Evolutionary conservation across 257 asterid species (phyloP), one percentile per base, ranked within the genome.

Genomic region (Buddleja alternifolia): DNA sequence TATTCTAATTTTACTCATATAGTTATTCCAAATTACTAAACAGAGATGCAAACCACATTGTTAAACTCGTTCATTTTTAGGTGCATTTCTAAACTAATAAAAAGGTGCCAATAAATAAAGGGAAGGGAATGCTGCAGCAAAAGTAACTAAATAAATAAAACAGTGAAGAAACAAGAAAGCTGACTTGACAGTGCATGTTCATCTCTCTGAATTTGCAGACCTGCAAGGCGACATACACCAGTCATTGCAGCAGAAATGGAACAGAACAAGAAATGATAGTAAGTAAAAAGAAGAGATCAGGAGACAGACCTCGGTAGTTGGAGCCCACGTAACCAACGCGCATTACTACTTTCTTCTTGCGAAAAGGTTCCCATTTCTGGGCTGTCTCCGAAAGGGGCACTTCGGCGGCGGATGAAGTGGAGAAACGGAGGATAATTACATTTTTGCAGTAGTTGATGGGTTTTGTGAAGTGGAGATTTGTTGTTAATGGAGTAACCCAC

Each of bases 301-400:
- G n/a, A n/a, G n/a, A 12, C 42, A 11, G 9, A 89, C 99, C 97
- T 85, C 94, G 84, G 78, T 88, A 90, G 68, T 83, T 82, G 56
- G 99, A 85, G 29, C 99, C 99, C 10, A 90, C 91, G 46, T 93
- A 93, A 47, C 99, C 99, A 32, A 93, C 96, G 21, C 96, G 97
- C 96, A 93, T 90, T 50, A 89, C 96, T 17, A 93, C 96, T 84
- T 90, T 93, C 90, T 93, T 93, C 80, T 90, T 93, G 63, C 92
- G 88, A 64, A 85, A 74, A 50, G 96, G 46, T 59, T 86, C 90
- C 99, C 99, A 93, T 77, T 73, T 85, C 36, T 1, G 64, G 14
- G 63, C 53, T 1, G 68, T 69, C 67, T 72, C 75, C n/a, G 63
- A 50, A 7, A 39, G 75, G 50, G 10, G 63, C 21, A 56, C 67